Percentiles rank a stretch among this genome's conserved stretches.
These are phyloP conservation scores for Erucastrum elatum DNA, from an alignment of 345 rosid genomes.

Conservation along the genomic window DNA sequence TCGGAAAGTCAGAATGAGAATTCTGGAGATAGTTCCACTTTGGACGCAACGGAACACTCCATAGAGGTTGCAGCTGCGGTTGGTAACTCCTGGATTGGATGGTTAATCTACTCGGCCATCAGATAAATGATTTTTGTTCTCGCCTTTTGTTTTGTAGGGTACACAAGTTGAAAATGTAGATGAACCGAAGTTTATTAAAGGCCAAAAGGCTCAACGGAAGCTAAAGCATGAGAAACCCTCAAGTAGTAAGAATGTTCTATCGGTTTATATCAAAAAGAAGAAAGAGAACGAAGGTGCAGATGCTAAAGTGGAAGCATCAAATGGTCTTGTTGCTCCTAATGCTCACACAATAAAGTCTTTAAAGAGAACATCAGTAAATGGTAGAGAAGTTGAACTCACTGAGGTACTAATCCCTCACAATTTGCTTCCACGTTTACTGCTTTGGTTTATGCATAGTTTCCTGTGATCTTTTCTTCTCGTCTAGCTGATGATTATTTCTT, in stretches of 20 bases:
- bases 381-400: conserved; percentile 46
- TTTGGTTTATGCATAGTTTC: neutral
- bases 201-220: conserved; percentile 50
- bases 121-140: neutral
- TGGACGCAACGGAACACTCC: conserved; percentile 42
- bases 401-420: conserved; percentile 44
- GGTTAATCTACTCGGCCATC: neutral
- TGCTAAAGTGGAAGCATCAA: conserved; percentile 42
- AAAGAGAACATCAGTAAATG: conserved; percentile 55
- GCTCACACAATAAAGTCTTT: conserved; percentile 47
- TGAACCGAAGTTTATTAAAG: conserved; percentile 41
- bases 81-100: conserved; percentile 16
- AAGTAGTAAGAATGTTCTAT: conserved; percentile 44
- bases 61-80: conserved; percentile 48
- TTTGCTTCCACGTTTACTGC: neutral
- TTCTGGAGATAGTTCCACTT: no score
- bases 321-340: conserved; percentile 54
- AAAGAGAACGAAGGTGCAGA: conserved; percentile 47
- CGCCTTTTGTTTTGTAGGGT: conserved; percentile 37
- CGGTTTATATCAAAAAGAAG: conserved; percentile 47
- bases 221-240: conserved; percentile 53
- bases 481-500: conserved; percentile 39
- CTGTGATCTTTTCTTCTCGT: neutral
- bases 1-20: conserved; percentile 37
- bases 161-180: conserved; percentile 45